Base-by-base conservation (phyloP, 2,329 filamentous ascomycete species). In the Hypoxylon sp. region DNA sequence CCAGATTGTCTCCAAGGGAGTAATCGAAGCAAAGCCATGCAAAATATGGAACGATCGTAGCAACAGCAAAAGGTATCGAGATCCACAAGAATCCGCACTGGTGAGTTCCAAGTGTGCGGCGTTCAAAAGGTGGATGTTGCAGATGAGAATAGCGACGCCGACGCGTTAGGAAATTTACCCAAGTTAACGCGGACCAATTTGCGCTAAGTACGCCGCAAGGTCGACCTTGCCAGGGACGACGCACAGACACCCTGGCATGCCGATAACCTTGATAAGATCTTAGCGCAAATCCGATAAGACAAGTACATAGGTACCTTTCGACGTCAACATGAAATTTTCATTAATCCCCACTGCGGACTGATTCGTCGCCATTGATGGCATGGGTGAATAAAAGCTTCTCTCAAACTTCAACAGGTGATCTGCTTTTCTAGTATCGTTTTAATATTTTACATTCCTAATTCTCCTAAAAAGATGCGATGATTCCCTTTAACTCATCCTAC, bases 381-480 rank as follows among this genome's bases (percentile, higher is more conserved):
- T 39, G 17, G 15, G 37, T 7, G 37, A 41, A 41, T 41, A 41
- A 20, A 41, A 6, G 8, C 37, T 19, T 41, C 15, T 39, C 37
- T 2, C 37, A 20, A 41, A 20, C 7, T 10, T 17, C 17, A 41
- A 41, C 11, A 30, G 52, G 6, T 24, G 37, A 46, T 58, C 20
- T 56, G 19, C 34, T 57, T 34, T 24, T 49, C 6, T 22, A 56
- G 44, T 47, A 15, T 43, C 37, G 39, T 28, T 56, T 44, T 32
- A 47, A 47, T 55, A 41, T 30, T 62, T 17, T 46, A 24, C 26
- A n/a, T 26, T 20, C 8, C 52, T 41, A 47, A 26, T 43, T 41
- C 39, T 28, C 11, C 46, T 56, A 34, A 48, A 43, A 68, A 60
- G 17, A 70, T 75, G 70, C 68, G 34, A 76, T 76, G 74, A 74